phyloP scores from a whole-genome alignment of 306 rosid species.

The Argentina anserina region DNA sequence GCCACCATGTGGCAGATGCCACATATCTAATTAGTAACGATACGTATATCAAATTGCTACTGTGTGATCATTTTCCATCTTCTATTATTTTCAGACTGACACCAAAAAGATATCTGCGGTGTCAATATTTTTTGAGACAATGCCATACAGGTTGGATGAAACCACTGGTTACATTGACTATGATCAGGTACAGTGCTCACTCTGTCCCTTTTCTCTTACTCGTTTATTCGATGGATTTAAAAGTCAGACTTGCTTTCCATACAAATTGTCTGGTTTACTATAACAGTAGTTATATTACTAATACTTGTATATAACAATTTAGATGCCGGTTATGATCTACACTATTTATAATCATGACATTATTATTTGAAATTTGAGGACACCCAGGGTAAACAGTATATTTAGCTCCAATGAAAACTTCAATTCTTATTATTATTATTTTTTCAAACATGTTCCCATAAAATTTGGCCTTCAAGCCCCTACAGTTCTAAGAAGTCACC shows the following conservation, averaged over 20 bases:
- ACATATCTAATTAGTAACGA: neutral
- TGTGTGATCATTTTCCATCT: neutral
- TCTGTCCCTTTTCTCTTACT: neutral
- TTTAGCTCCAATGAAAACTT: neutral
- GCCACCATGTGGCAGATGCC: neutral
- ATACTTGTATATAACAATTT: neutral
- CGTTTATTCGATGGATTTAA: neutral
- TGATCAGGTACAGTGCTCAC: constrained; percentile 60
- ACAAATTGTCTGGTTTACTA: neutral
- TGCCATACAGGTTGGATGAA: constrained; percentile 88
- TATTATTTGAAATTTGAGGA: no score
- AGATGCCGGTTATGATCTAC: neutral
- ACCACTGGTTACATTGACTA: constrained; percentile 90
- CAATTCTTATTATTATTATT: neutral
- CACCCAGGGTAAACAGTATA: no score
- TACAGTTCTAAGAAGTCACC: neutral
- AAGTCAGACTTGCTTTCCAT: neutral
- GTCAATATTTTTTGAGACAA: constrained; percentile 73
- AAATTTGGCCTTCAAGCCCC: neutral
- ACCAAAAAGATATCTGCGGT: constrained; percentile 92
- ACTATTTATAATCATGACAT: neutral
- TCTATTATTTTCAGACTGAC: constrained; percentile 65
- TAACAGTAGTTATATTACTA: neutral
- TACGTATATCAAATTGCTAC: neutral
- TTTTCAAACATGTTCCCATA: neutral